Evolutionary conservation across 2,329 filamentous ascomycete genomes (phyloP).

Genomic region (Endoconidiophora laricicola): DNA sequence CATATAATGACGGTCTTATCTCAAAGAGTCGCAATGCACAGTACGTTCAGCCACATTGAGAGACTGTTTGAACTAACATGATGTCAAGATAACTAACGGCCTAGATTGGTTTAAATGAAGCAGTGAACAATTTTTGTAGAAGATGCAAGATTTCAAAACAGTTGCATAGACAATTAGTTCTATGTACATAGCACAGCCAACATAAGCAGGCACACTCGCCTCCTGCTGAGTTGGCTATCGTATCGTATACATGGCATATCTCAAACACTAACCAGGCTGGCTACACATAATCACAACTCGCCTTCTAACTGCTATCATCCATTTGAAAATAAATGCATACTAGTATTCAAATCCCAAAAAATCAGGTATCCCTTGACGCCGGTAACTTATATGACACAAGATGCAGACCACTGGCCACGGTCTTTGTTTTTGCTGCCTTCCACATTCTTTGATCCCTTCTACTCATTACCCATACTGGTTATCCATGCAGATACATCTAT

Average conservation of each 20-base stretch:
- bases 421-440: too few species aligned
- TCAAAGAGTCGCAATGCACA: too few species aligned
- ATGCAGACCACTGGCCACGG: constrained; percentile 3
- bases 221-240: too few species aligned
- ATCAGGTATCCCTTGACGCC: constrained; percentile 13
- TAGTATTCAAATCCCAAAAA: constrained; percentile 13
- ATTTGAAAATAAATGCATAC: constrained; percentile 9
- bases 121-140: too few species aligned
- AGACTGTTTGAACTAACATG: neutral
- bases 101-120: too few species aligned
- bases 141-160: too few species aligned
- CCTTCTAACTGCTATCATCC: neutral
- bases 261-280: too few species aligned
- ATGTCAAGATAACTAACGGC: neutral
- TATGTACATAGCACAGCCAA: too few species aligned
- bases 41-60: neutral
- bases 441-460: constrained; percentile 8
- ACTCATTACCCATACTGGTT: constrained; percentile 14
- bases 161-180: too few species aligned
- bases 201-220: too few species aligned
- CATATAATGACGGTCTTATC: neutral
- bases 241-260: too few species aligned
- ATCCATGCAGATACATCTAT: constrained; percentile 51
- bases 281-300: neutral
- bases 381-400: constrained; percentile 12